Evolutionary conservation across 2,329 filamentous ascomycete genomes (phyloP), one percentile per base, ranked within the genome.

Genomic region (Aspergillus tanneri): DNA sequence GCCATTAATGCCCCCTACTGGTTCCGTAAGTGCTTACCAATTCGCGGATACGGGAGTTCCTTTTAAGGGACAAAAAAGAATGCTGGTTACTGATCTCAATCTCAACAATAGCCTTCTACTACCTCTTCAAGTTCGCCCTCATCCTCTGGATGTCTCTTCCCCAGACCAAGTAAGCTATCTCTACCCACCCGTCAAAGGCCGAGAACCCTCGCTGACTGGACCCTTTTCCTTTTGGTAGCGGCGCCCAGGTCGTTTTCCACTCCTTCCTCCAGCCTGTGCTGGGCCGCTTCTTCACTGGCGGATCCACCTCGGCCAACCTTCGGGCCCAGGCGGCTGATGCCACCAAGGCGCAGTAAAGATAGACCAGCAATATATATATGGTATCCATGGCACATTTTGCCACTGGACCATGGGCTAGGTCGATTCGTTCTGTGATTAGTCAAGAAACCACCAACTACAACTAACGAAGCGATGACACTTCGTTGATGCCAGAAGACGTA

Each of bases 71-170:
- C n/a, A n/a, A n/a, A n/a, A 19, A 10, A 19, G 35, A 16, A 38
- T 34, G 16, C 16, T 43, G n/a, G 23, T 46, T 46, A 32, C 61
- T 72, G 50, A 69, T 55, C 21, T 51, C 32, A 19, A 34, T 22
- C 19, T 21, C 42, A n/a, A 6, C 19, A 46, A 53, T 47, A 77
- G 74, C 93, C 69, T 99, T 99, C 80, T 99, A 99, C 87, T 99
- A 89, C 77, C 92, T 91, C 70, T 97, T 99, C 87, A 99, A 99
- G 83, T 96, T 99, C 70, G 79, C 95, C 69, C 87, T 97, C 72
- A 82, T 97, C 65, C 85, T 99, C 72, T 99, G 93, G 93, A 90
- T 99, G 77, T 85, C 92, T 63, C 90, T 99, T 66, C 93, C 93
- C 72, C 82, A 88, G 73, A 96, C 95, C 79, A 80, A 80, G 92